A percentile compares a stretch with the other conserved stretches of the same genome.
These are phyloP conservation scores for Alternaria ethzedia DNA, from an alignment of 2,329 filamentous ascomycete genomes.

Conservation along the genomic window DNA sequence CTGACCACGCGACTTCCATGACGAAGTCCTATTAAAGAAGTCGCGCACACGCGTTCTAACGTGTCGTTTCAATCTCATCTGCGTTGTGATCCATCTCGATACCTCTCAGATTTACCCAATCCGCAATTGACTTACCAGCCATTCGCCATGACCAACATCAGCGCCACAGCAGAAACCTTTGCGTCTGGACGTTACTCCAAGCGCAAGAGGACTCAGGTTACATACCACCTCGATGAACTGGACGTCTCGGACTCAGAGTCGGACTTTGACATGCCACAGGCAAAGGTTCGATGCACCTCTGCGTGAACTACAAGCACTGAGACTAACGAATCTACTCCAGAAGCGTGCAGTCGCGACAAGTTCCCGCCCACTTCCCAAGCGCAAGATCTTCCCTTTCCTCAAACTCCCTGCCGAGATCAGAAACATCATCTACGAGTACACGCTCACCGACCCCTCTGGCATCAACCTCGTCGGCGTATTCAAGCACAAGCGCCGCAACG, in stretches of 20 bases:
- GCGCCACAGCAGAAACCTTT: slow-evolving; percentile 13
- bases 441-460: slow-evolving; percentile 34
- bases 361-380: slow-evolving; percentile 34
- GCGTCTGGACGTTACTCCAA: slow-evolving; percentile 38
- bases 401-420: slow-evolving; percentile 43
- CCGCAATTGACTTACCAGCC: neutral
- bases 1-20: slow-evolving; percentile 17
- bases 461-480: slow-evolving; percentile 33
- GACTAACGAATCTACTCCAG: slow-evolving; percentile 14
- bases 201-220: slow-evolving; percentile 43
- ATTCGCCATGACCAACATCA: slow-evolving; percentile 24
- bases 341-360: slow-evolving; percentile 25
- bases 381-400: slow-evolving; percentile 44
- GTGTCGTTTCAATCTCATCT: slow-evolving; percentile 23
- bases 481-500: slow-evolving; percentile 37
- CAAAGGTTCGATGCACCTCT: slow-evolving; percentile 33
- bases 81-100: slow-evolving; percentile 2
- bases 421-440: slow-evolving; percentile 42
- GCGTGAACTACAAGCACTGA: neutral
- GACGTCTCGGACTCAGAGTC: slow-evolving; percentile 29
- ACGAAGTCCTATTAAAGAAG: slow-evolving; percentile 25
- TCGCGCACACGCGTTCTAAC: slow-evolving; percentile 27
- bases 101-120: neutral
- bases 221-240: slow-evolving; percentile 35
- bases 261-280: slow-evolving; percentile 20